phyloP scores from a whole-genome alignment of 176 grass and related monocot species.

The Juncus inflexus region DNA sequence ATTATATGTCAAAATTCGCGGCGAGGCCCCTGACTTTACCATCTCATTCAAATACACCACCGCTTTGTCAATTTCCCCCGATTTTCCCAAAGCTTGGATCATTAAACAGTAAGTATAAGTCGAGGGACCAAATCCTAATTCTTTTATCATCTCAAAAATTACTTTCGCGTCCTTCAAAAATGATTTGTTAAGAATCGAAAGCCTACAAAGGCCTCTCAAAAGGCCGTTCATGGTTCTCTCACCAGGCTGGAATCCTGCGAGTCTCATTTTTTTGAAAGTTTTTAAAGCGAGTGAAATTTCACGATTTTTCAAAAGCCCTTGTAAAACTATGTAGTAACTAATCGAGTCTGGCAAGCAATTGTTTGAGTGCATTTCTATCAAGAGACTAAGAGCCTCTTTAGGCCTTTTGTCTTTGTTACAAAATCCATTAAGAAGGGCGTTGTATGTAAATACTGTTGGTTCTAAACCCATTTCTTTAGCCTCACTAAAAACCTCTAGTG shows the following conservation, averaged over 20 bases:
- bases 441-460: conserved; percentile 71
- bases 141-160: conserved; percentile 43
- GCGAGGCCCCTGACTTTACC: conserved; percentile 50
- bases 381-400: conserved; percentile 44
- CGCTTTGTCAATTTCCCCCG: conserved; percentile 66
- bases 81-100: conserved; percentile 77
- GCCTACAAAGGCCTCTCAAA: conserved; percentile 55
- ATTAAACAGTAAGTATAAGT: conserved; percentile 83
- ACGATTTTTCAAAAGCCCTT: conserved; percentile 46
- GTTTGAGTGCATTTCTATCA: conserved; percentile 58
- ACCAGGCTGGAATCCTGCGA: conserved; percentile 55
- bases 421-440: conserved; percentile 77
- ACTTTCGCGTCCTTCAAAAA: conserved; percentile 49
- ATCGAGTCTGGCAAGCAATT: conserved; percentile 37
- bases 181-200: conserved; percentile 33
- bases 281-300: conserved; percentile 53
- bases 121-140: conserved; percentile 43
- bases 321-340: conserved; percentile 69
- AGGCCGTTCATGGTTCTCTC: conserved; percentile 62
- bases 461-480: conserved; percentile 35
- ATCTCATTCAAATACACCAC: conserved; percentile 55
- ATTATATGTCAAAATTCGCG: conserved; percentile 74
- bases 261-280: conserved; percentile 59
- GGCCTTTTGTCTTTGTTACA: conserved; percentile 57
- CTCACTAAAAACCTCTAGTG: conserved; percentile 51